Percentiles rank a stretch among this genome's conserved stretches.
Evolutionary conservation across 2,329 filamentous ascomycete genomes (phyloP).

Genomic region (Akanthomyces dipterigenus): DNA sequence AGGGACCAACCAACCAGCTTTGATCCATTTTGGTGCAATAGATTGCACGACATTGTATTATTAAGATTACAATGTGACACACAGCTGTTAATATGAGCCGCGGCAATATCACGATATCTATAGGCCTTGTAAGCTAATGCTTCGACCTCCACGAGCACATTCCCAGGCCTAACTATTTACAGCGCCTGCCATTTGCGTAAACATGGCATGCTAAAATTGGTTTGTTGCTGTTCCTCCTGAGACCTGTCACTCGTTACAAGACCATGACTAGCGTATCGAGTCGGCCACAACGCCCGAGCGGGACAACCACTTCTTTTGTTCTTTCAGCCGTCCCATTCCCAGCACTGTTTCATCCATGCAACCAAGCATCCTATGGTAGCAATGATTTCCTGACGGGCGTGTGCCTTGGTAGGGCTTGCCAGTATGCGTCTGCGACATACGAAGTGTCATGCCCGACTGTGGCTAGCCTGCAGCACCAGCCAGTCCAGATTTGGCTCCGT

Average conservation of each 20-base stretch:
- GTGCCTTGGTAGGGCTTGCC: neutral
- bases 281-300: neutral
- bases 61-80: neutral
- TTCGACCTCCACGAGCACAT: neutral
- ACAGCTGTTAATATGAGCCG: neutral
- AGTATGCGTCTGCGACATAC: neutral
- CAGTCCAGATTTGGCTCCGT: neutral
- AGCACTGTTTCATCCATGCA: neutral
- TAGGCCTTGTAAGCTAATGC: neutral
- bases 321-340: neutral
- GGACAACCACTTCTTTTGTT: constrained; percentile 1
- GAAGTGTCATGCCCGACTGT: neutral
- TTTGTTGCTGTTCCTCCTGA: neutral
- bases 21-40: neutral
- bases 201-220: neutral
- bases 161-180: neutral
- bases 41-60: neutral
- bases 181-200: neutral
- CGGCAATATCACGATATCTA: neutral
- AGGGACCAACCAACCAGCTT: neutral
- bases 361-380: neutral
- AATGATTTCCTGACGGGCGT: no score
- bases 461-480: neutral
- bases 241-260: neutral
- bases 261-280: neutral